Base-by-base conservation (phyloP, 164 flowering plant species). In the Euptelea pleiosperma region DNA sequence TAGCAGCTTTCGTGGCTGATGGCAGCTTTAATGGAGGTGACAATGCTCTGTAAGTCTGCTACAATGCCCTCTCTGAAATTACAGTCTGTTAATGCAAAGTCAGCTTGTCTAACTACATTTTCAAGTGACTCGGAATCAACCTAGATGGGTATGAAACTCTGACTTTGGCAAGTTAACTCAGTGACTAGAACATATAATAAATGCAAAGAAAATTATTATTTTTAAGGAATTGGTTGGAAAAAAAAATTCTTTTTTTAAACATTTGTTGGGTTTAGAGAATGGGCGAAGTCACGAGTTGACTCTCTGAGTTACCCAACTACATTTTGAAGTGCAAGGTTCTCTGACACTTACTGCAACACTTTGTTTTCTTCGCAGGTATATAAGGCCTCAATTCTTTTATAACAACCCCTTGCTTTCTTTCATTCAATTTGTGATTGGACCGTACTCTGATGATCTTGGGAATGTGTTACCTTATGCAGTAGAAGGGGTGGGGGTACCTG, bases 21-120 rank as follows among this genome's bases (percentile, higher is more conserved):
- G 98, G 98, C 10, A 87, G 96, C 77, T 89, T 92, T 44, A 92
- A 89, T 64, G 98, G 98, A 16, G 98, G 98, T 25, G 98, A 89
- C 62, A 92, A 92, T 79, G 98, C 98, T 57, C 40, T 89, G 96
- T 92, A 75, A 79, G 91, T 57, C 34, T 57, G 58, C 30, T 41
- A 8, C 21, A 4, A 18, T 34, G 28, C 11, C 31, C 37, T 34
- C 21, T 8, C 25, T 10, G 21, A 14, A 8, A 7, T 28, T 41
- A 29, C 2, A 19, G n/a, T 15, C 30, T 11, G 11, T 15, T 19
- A 21, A n/a, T 59, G n/a, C 64, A 29, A 30, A 16, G 9, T 28
- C 16, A 14, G 11, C 46, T n/a, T 24, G 8, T 39, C 25, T 8
- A 31, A 19, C 36, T 31, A n/a, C n/a, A n/a, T n/a, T n/a, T n/a